These are phyloP conservation scores for Teunomyces barrocoloradensis DNA, from an alignment of 805 yeast genomes.

Conservation along the genomic window DNA sequence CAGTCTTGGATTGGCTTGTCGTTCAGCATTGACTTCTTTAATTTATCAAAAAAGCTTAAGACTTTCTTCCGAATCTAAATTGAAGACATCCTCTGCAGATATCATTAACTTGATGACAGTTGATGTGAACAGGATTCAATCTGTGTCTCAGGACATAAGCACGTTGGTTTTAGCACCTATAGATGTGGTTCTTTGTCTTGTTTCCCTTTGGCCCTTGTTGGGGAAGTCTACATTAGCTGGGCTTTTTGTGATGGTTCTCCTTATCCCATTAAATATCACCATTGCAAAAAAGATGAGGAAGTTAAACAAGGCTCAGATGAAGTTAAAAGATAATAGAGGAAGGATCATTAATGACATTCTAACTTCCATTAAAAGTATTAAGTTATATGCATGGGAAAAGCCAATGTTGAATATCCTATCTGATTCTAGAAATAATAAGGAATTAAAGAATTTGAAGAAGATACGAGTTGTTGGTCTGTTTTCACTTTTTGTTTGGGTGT, in stretches of 20 bases:
- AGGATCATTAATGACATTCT: conserved; percentile 22
- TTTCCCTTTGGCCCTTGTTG: conserved; percentile 20
- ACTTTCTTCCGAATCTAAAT: conserved; percentile 30
- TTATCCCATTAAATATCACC: conserved; percentile 18
- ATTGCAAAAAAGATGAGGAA: conserved; percentile 38
- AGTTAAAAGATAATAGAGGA: conserved; percentile 21
- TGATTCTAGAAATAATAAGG: conserved; percentile 20
- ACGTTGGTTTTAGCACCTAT: conserved; percentile 59
- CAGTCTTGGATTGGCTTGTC: conserved; percentile 51
- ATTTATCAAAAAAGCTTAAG: conserved; percentile 20
- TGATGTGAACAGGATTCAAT: conserved; percentile 22
- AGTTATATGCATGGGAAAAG: conserved; percentile 26
- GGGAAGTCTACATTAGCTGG: conserved; percentile 22
- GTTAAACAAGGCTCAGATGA: conserved; percentile 27
- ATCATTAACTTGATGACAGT: conserved; percentile 22
- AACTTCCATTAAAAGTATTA: conserved; percentile 22
- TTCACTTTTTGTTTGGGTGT: conserved; percentile 21
- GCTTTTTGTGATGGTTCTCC: conserved; percentile 14
- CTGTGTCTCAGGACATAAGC: conserved; percentile 40
- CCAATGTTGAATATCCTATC: conserved; percentile 20
- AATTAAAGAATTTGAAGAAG: conserved; percentile 14
- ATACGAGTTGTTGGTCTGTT: conserved; percentile 12
- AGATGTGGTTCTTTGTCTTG: conserved; percentile 17
- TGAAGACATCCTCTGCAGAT: conserved; percentile 20
- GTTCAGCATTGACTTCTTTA: conserved; percentile 27